phyloP scores from a whole-genome alignment of 2,329 filamentous ascomycete genomes.

The Aspergillus costaricaensis region DNA sequence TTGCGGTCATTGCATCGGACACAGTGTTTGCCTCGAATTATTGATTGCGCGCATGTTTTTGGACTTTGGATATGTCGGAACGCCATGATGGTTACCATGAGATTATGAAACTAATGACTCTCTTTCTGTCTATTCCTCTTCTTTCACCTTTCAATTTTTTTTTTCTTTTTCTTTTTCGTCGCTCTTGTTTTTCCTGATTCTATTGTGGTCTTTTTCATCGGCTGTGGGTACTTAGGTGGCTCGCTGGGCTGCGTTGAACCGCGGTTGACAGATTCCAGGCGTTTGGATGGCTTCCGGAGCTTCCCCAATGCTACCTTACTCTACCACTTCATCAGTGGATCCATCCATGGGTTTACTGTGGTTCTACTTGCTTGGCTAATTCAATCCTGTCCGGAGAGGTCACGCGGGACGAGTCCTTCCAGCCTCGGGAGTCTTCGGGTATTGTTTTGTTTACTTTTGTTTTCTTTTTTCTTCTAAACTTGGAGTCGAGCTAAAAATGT shows the following conservation, averaged over 20 bases:
- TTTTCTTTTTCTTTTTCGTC: neutral
- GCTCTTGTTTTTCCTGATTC: too few relatives aligned
- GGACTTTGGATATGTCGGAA: neutral
- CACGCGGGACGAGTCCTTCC: too few relatives aligned
- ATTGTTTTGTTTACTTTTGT: too few relatives aligned
- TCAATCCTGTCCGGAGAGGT: too few relatives aligned
- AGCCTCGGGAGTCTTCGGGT: too few relatives aligned
- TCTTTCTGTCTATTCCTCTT: neutral
- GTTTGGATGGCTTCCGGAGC: neutral
- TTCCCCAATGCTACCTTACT: neutral
- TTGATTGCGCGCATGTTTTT: neutral
- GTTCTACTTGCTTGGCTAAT: neutral
- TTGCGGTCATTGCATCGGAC: conserved; percentile 25
- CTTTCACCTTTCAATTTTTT: neutral
- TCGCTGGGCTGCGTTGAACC: neutral
- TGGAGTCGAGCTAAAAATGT: too few relatives aligned
- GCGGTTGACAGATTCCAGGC: neutral
- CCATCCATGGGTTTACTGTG: neutral
- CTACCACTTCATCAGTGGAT: neutral
- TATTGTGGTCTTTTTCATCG: too few relatives aligned
- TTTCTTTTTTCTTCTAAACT: neutral
- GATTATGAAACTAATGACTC: neutral
- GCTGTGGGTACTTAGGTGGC: too few relatives aligned
- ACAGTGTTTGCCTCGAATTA: conserved; percentile 23
- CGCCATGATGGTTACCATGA: neutral